Evolutionary conservation across 129 eudicot genomes (phyloP), one percentile per base, ranked within the genome.

Genomic region (Rutidosis leptorrhynchoides): DNA sequence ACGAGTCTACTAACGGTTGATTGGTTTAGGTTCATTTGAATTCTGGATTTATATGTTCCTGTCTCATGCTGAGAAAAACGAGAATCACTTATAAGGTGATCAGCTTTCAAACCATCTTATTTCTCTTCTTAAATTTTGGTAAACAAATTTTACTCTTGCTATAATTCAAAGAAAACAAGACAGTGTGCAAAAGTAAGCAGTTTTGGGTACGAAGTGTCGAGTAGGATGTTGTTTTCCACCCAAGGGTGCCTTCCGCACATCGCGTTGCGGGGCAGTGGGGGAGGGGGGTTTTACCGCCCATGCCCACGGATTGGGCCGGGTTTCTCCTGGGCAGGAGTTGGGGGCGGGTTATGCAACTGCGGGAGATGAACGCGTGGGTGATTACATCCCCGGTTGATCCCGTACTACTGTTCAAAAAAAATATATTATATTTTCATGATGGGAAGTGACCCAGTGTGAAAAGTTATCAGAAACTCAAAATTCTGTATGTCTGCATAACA

Each of bases 141-240:
- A 25, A 8, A 56, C 65, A 56, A 15, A 54, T 11, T 56, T 57
- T 28, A 21, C 37, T 58, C 65, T 69, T 57, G 56, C 37, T 56
- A 69, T 64, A 57, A 17, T 7, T 11, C 43, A 24, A 24, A 42
- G 59, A 57, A 16, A 26, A 40, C 6, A n/a, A 4, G 12, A 21
- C 65, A 56, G 27, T 10, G 40, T 5, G 21, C 65, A 57, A 26
- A 56, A 57, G 17, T 7, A 58, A 57, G 43, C 19, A 30, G 26
- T 8, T 53, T 25, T 69, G 45, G 57, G 35, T 9, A 49, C 52
- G 21, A 66, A 65, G 26, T 37, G 45, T 37, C 17, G 5, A 27
- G 26, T n/a, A 30, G 14, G 29, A 66, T 29, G 32, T 63, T 40
- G 0, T 37, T 65, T 17, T n/a, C n/a, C n/a, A n/a, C n/a, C n/a